Evolutionary conservation across 2,329 filamentous ascomycete genomes (phyloP).

Genomic region (Tolypocladium inflatum): DNA sequence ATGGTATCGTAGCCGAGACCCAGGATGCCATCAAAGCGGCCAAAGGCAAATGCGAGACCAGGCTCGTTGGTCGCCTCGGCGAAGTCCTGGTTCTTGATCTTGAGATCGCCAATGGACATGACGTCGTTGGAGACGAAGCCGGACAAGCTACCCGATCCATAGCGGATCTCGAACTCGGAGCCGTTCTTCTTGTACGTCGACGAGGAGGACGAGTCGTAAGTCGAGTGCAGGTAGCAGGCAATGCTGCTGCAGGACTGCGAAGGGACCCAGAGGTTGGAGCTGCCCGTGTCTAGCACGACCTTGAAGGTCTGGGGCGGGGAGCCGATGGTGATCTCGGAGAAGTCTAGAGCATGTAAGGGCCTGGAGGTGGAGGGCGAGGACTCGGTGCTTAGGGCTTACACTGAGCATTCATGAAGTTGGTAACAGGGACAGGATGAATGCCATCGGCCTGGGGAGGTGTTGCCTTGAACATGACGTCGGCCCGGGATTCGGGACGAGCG

Average conservation of each 20-base stretch:
- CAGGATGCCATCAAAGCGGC: constrained; percentile 92
- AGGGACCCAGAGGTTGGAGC: constrained; percentile 98
- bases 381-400: constrained; percentile 51
- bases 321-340: constrained; percentile 90
- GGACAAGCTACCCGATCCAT: constrained; percentile 88
- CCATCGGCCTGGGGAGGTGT: constrained; percentile 54
- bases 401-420: constrained; percentile 98
- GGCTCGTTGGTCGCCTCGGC: constrained; percentile 94
- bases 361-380: background rate
- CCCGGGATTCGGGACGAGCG: constrained; percentile 54
- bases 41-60: constrained; percentile 94
- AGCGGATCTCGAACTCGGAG: constrained; percentile 82
- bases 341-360: constrained; percentile 49
- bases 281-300: constrained; percentile 95
- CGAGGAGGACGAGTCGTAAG: constrained; percentile 87
- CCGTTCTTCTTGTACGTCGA: constrained; percentile 93
- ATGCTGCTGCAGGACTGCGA: constrained; percentile 86
- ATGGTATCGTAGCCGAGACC: constrained; percentile 92
- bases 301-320: constrained; percentile 93
- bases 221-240: constrained; percentile 93
- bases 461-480: constrained; percentile 72
- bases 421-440: constrained; percentile 77
- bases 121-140: constrained; percentile 89
- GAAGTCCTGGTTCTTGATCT: constrained; percentile 83
- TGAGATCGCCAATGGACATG: constrained; percentile 79